Percentiles rank a stretch among this genome's conserved stretches.
phyloP scores from a whole-genome alignment of 768 basidiomycete species.

The Pleurotus tuber-regium region DNA sequence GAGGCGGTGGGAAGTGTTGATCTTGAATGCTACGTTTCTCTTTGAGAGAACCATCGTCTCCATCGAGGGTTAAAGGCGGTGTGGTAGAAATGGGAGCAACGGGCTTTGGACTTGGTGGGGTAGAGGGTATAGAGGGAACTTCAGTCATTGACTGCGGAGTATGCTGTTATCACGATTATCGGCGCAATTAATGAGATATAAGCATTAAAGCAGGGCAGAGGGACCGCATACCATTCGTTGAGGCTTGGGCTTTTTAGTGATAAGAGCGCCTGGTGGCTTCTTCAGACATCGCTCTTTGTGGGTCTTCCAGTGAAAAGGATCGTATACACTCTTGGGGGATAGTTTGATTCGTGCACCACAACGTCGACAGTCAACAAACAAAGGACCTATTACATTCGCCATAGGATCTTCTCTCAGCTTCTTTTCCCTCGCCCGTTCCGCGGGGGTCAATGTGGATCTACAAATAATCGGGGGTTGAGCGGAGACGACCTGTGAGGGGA shows the following conservation, averaged over 20 bases:
- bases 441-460: conserved; percentile 31
- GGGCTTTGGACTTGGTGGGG: conserved; percentile 26
- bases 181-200: not conserved
- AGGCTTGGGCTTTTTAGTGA: conserved; percentile 15
- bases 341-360: conserved; percentile 62
- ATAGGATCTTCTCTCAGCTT: conserved; percentile 51
- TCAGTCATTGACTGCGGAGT: conserved; percentile 9
- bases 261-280: conserved; percentile 27
- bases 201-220: not conserved
- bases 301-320: conserved; percentile 65
- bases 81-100: conserved; percentile 21
- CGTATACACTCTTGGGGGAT: conserved; percentile 63
- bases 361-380: conserved; percentile 50
- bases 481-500: not conserved
- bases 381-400: conserved; percentile 47
- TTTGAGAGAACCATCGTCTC: conserved; percentile 19
- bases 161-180: not conserved
- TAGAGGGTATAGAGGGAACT: conserved; percentile 22
- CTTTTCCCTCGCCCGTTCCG: conserved; percentile 49
- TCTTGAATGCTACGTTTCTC: not conserved
- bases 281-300: conserved; percentile 61
- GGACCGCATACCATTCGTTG: conserved; percentile 14
- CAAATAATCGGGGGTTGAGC: conserved; percentile 5
- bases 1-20: conserved; percentile 14
- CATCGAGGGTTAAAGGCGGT: conserved; percentile 35